A percentile compares a stretch with the other conserved stretches of the same genome.
phyloP scores from a whole-genome alignment of 768 basidiomycete species.

The Suillus clintonianus region DNA sequence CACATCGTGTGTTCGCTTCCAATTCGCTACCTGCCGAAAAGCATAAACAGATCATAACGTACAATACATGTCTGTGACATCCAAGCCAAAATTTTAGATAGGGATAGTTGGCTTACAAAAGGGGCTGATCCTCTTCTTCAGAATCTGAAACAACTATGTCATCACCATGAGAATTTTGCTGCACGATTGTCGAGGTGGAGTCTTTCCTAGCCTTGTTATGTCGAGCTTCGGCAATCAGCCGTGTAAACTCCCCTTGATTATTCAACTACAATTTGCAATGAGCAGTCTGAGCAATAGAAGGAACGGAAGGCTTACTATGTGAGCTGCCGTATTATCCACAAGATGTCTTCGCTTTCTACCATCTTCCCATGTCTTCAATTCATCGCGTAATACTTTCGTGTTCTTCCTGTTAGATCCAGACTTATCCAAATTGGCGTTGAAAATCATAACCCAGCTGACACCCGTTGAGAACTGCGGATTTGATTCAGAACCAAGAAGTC shows the following conservation, averaged over 20 bases:
- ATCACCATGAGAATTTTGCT: background rate
- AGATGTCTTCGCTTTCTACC: conserved; percentile 37
- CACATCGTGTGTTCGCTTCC: background rate
- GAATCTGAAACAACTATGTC: conserved; percentile 39
- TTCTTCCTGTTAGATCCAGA: conserved; percentile 45
- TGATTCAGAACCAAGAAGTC: background rate
- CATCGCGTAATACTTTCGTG: conserved; percentile 46
- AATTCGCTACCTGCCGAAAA: background rate
- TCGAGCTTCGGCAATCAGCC: conserved; percentile 37
- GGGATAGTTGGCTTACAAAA: background rate
- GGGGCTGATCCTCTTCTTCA: conserved; percentile 28
- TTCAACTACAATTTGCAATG: conserved; percentile 12
- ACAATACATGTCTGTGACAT: background rate
- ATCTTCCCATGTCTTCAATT: conserved; percentile 63
- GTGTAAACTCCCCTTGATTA: conserved; percentile 35
- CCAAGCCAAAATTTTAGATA: background rate
- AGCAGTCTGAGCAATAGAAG: background rate
- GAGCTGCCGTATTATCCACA: conserved; percentile 39
- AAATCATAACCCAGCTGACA: conserved; percentile 66
- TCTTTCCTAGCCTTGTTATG: conserved; percentile 31
- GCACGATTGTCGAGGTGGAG: background rate
- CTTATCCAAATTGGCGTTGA: conserved; percentile 72
- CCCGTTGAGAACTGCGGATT: background rate
- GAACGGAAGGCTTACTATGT: conserved; percentile 38
- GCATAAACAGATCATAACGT: background rate